Evolutionary conservation across 768 basidiomycete species (phyloP), one percentile per base, ranked within the genome.

Genomic region (Suillus bovinus): DNA sequence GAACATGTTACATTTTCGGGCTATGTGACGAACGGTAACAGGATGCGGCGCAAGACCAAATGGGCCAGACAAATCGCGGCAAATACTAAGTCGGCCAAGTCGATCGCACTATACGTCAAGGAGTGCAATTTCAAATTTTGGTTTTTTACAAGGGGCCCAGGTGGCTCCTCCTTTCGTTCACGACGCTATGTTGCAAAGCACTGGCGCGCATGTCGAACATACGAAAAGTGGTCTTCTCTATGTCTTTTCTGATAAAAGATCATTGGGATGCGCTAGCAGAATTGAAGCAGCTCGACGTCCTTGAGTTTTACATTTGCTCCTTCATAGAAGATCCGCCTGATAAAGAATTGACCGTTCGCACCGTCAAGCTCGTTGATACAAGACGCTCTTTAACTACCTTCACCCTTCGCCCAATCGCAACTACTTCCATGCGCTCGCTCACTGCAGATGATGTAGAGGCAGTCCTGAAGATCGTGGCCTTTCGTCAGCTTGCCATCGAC

Each of bases 21-120:
- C 4, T 46, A 63, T 22, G n/a, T n/a, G n/a, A 67, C 78, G 14
- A 63, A 63, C 1, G 68, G 64, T 24, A 61, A n/a, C 24, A 55
- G 36, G 24, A 33, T 38, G 13, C 24, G 20, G 54, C 67, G 50
- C 52, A 61, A 5, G 36, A 38, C 10, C 0, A 27, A 5, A 7
- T 72, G 77, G 56, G 80, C 73, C 58, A 58, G 71, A 31, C 71
- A 66, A 4, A 61, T 79, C 9, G 61, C 67, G 5, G 71, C 61
- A 22, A 64, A 67, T 33, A 56, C 71, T 29, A 69, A 73, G 38
- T 68, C 71, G 8, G 74, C 76, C 2, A 65, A 64, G 22, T 67
- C 72, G 2, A 61, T 80, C 11, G 72, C 76, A 5, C 61, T 64
- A 44, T 64, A 70, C 29, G 76, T 80, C 50, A 74, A 68, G 57